Percentiles rank a stretch among this genome's conserved stretches.
phyloP scores from a whole-genome alignment of 352 stramenopile genomes.

The Globisporangium recalcitrans region DNA sequence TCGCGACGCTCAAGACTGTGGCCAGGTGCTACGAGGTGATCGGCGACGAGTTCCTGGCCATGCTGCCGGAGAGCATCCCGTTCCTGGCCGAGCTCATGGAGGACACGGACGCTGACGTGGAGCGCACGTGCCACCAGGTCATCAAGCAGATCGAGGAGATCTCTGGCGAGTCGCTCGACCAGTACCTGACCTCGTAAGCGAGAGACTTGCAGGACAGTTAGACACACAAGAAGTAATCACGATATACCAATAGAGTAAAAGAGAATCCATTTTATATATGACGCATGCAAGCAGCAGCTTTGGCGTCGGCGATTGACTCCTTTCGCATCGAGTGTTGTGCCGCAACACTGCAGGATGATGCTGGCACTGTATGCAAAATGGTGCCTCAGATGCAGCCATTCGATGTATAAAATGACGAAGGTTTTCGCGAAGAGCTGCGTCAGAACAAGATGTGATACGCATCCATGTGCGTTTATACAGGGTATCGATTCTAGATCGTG shows the following conservation, averaged over 20 bases:
- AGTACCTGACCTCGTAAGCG: constrained; percentile 71
- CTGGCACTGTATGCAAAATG: background rate
- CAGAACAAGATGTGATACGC: too few relatives aligned
- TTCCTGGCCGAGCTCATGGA: constrained; percentile 88
- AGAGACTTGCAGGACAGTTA: background rate
- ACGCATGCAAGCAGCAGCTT: background rate
- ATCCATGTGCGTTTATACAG: background rate
- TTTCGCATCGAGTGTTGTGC: background rate
- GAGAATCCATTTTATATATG: background rate
- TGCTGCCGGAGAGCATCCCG: constrained; percentile 87
- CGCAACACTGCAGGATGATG: too few relatives aligned
- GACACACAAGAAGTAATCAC: constrained; percentile 1
- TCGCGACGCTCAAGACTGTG: constrained; percentile 73
- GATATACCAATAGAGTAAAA: background rate
- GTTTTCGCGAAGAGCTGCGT: background rate
- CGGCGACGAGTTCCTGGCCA: constrained; percentile 84
- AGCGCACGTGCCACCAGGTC: constrained; percentile 79
- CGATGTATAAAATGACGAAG: background rate
- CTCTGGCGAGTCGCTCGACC: constrained; percentile 83
- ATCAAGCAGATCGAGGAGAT: constrained; percentile 90
- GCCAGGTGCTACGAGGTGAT: constrained; percentile 86
- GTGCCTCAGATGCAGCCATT: background rate
- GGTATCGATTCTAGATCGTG: background rate
- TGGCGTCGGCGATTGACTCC: background rate
- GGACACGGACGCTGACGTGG: constrained; percentile 79